Base-by-base conservation (phyloP, 1,284 basidiomycete species). In the Fomes fomentarius region DNA sequence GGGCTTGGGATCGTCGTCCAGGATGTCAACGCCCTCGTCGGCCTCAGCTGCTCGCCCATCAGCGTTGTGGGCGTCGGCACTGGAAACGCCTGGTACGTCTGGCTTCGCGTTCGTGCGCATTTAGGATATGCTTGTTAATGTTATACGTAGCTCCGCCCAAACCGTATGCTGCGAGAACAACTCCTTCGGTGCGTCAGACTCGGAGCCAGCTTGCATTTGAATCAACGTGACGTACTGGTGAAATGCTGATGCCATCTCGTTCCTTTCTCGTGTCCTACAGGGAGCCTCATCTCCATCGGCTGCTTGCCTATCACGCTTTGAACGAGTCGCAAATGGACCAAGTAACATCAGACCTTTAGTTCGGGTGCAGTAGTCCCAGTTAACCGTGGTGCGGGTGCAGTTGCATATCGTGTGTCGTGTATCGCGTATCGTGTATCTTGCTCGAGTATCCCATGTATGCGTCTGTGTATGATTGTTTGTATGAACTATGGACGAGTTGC, bases 1-100 rank as follows among this genome's bases (percentile, higher is more conserved):
- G 44, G 58, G 4, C 50, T 69, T 24, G 67, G 65, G 12, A 55
- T 67, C 31, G 61, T 64, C 24, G 48, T 68, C 15, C 34, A 53
- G 4, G 61, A 63, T 41, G 14, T 62, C n/a, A 58, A 51, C 26
- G 63, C 52, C 14, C 50, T 60, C 30, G 53, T 69, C 46, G 68
- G 67, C 17, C 31, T 69, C n/a, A 57, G 52, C n/a, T 69, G 68
- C 61, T 62, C 61, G n/a, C 65, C 66, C 22, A 58, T 69, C 43
- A 56, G 33, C 46, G 51, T 66, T 28, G 44, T 64, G 41, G 61
- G 63, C 25, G 54, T 61, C 26, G 63, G 61, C 19, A 55, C 59
- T 28, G 59, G 63, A 34, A 47, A 30, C 25, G 22, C 30, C 15
- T 68, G 68, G 31, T 33, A n/a, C 11, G 31, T 10, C 11, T 11